Base-by-base conservation (phyloP, 768 basidiomycete species). In the Dioszegia hungarica region DNA sequence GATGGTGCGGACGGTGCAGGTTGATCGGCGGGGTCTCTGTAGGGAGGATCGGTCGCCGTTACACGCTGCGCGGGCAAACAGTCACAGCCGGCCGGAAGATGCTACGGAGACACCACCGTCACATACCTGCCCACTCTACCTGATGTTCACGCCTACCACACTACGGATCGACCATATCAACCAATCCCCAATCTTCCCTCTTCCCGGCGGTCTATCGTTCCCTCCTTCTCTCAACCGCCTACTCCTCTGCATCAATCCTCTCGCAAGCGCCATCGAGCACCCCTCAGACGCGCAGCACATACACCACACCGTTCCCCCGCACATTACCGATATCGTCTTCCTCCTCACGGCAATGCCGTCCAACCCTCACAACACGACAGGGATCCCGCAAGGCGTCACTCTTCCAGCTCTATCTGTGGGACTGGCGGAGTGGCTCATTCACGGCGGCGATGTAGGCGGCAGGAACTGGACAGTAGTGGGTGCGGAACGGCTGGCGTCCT, bases 151-250 rank as follows among this genome's bases (percentile, higher is more conserved):
- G 19, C 49, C 49, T 6, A 37, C 36, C 2, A 51, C 49, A 5
- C 11, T 51, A 5, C 49, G 49, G 19, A 51, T 51, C 34, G 49
- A 51, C 49, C 20, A 29, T 38, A 51, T 51, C 34, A 22, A 38
- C 22, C 49, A 37, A 25, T n/a, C 37, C 34, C 49, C 49, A 34
- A 5, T 34, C 5, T 34, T 48, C 31, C 19, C 47, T 4, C 8
- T 22, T 11, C 47, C 47, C 19, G 11, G 14, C 31, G 47, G 47
- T n/a, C 20, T 48, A 17, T 9, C 19, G 5, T 48, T 48, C 31
- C 2, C 31, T 10, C 31, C 29, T 1, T 34, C 27, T 19, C 14
- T 48, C 12, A 33, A 29, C 4, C 47, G 47, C 19, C 47, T 48
- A 10, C 33, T 48, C 5, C 47, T 48, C 47, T 31, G 29, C 11